These are phyloP conservation scores for Suhomyces kilbournensis DNA, from an alignment of 805 yeast genomes.

Conservation along the genomic window DNA sequence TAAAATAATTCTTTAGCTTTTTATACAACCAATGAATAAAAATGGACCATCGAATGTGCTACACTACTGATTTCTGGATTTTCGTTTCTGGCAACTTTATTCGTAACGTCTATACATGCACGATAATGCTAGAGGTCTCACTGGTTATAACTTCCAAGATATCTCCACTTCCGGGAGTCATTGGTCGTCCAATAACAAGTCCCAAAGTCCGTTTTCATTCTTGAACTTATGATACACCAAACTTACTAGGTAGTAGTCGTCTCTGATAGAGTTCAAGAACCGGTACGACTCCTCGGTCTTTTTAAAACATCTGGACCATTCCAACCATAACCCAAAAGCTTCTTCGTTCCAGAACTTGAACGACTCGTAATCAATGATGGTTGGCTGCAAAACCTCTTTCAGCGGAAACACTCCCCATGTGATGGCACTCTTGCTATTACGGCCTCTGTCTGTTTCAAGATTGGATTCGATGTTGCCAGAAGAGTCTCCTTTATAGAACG, in stretches of 20 bases:
- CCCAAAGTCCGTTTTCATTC: constrained; percentile 76
- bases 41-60: neutral
- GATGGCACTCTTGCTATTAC: constrained; percentile 66
- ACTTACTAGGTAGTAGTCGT: constrained; percentile 73
- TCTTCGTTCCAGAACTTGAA: constrained; percentile 97
- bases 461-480: constrained; percentile 60
- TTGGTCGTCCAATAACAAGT: constrained; percentile 40
- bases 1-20: neutral
- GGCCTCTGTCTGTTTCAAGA: constrained; percentile 35
- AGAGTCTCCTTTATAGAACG: constrained; percentile 74
- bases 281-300: constrained; percentile 52
- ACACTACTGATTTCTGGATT: too few species aligned
- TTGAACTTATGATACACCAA: constrained; percentile 82
- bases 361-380: constrained; percentile 88
- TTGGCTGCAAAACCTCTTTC: constrained; percentile 85
- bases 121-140: neutral
- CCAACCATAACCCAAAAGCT: constrained; percentile 85
- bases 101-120: neutral
- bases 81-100: too few species aligned
- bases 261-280: constrained; percentile 59
- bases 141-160: neutral
- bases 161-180: constrained; percentile 16
- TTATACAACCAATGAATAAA: too few species aligned
- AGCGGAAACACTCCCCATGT: constrained; percentile 98
- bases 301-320: constrained; percentile 85